phyloP scores from a whole-genome alignment of 257 asterid species.

The Phtheirospermum japonicum region DNA sequence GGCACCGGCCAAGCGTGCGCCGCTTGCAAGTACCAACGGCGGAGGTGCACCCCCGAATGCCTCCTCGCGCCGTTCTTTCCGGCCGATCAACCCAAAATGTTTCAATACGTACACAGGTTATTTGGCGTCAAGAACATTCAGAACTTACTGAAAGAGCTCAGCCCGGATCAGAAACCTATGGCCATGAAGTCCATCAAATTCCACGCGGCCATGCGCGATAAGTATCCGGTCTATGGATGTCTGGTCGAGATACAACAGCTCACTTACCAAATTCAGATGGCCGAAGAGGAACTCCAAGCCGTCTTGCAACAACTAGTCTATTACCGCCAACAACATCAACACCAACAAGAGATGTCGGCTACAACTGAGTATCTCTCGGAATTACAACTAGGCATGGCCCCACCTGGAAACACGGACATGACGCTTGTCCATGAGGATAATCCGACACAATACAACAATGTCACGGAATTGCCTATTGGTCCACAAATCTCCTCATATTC shows the following conservation, averaged over 20 bases:
- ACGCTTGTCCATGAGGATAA: constrained; percentile 40
- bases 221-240: constrained; percentile 70
- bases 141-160: constrained; percentile 55
- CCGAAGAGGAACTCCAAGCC: constrained; percentile 64
- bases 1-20: constrained; percentile 96
- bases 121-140: constrained; percentile 78
- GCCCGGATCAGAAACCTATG: constrained; percentile 49
- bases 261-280: constrained; percentile 43
- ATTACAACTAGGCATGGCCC: constrained; percentile 54
- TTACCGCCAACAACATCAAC: constrained; percentile 42
- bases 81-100: constrained; percentile 72
- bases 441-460: constrained; percentile 32
- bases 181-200: constrained; percentile 77
- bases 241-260: constrained; percentile 51
- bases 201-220: constrained; percentile 66
- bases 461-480: constrained; percentile 30
- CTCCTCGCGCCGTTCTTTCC: constrained; percentile 86
- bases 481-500: constrained; percentile 30
- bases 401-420: constrained; percentile 29
- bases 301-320: constrained; percentile 59
- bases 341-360: constrained; percentile 38
- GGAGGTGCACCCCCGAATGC: constrained; percentile 72
- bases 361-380: constrained; percentile 49
- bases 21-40: constrained; percentile 81
- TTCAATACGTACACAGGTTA: constrained; percentile 69